These are phyloP conservation scores for Marasmius oreades DNA, from an alignment of 1,284 basidiomycete species.

Conservation along the genomic window DNA sequence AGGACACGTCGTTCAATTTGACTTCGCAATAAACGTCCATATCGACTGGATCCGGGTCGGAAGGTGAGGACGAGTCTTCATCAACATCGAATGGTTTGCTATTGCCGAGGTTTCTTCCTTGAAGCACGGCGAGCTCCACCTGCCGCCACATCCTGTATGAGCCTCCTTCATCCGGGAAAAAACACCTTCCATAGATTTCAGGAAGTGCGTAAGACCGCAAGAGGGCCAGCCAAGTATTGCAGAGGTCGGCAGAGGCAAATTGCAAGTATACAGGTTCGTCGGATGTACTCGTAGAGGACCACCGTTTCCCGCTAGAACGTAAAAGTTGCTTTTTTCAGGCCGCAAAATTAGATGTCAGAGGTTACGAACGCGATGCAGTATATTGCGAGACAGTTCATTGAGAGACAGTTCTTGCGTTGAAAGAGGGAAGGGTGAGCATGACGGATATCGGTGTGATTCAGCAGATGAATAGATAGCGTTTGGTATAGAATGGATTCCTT, in stretches of 20 bases:
- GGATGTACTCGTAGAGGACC: constrained; percentile 48
- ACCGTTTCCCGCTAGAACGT: constrained; percentile 51
- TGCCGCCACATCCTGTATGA: constrained; percentile 84
- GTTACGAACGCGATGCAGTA: constrained; percentile 52
- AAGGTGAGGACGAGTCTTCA: constrained; percentile 28
- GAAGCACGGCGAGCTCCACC: constrained; percentile 64
- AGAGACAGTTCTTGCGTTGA: constrained; percentile 65
- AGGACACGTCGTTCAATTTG: constrained; percentile 56
- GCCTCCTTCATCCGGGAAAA: constrained; percentile 60
- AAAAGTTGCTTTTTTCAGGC: neutral
- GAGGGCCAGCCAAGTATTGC: constrained; percentile 70
- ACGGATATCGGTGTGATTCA: constrained; percentile 74
- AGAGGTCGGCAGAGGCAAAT: constrained; percentile 55
- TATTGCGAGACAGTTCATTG: constrained; percentile 69
- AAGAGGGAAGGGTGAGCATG: constrained; percentile 68
- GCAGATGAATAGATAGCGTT: constrained; percentile 65
- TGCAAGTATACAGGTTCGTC: constrained; percentile 72
- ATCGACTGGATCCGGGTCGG: constrained; percentile 53
- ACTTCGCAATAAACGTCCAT: constrained; percentile 71
- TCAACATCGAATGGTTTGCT: constrained; percentile 29
- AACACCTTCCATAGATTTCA: constrained; percentile 67
- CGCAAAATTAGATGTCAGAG: neutral
- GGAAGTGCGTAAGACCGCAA: constrained; percentile 73
- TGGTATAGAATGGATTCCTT: constrained; percentile 73
- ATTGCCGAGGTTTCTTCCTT: constrained; percentile 65